Evolutionary conservation across 1,139 yeast genomes (phyloP), one percentile per base, ranked within the genome.

Genomic region (Eremothecium coryli): DNA sequence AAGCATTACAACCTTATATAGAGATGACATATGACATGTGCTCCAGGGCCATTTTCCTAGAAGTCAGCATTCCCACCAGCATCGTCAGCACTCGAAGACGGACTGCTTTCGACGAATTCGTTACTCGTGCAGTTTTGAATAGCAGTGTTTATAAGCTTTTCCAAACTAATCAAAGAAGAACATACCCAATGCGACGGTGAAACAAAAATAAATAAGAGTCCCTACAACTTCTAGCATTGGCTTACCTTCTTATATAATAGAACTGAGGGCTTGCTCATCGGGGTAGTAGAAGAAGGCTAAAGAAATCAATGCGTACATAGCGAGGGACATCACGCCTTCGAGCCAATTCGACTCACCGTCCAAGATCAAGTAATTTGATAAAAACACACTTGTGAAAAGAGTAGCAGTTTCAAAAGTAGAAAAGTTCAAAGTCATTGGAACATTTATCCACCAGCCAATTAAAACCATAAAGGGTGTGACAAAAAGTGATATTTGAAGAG

Each of bases 271-370:
- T 25, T 42, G 37, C 32, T 49, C 50, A 37, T 62, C 68, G 26
- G 68, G 70, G 37, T 62, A 58, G 61, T 73, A 82, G 64, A 71
- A 84, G 64, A 90, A 88, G 1, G 97, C 90, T 49, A 90, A 66
- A 3, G 95, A 95, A 37, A 86, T 76, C 39, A 93, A 78, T 39
- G 78, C 60, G 56, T 93, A 93, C 37, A 94, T 82, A 39, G 93
- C 77, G 39, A 90, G 60, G 46, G 93, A 68, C 93, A 90, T 79
- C 29, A 79, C 85, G 38, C 98, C 98, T 65, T 90, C 98, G 39
- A 90, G 71, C 95, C 96, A 90, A 60, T 90, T 90, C 44, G 90
- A 77, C 58, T 86, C 94, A 38, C 98, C 98, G 58, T 90, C 98
- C 42, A 81, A 68, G 43, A 90, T 78, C 48, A 88, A 72, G 60